Evolutionary conservation across 176 grass and related monocot genomes (phyloP), one percentile per base, ranked within the genome.

Genomic region (Avena sativa): DNA sequence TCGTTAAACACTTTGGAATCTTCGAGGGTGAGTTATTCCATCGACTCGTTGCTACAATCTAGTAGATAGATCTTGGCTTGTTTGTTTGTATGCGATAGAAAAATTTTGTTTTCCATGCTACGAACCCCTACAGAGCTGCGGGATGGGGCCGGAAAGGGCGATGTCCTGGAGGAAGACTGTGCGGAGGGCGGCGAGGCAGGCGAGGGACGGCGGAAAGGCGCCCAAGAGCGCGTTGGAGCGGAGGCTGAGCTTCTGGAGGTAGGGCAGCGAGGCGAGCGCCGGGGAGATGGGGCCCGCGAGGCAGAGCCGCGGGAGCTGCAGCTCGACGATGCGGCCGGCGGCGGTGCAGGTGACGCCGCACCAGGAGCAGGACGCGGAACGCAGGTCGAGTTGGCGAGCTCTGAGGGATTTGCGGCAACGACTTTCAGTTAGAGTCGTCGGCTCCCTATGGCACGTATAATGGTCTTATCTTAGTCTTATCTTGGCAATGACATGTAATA

Each of bases 161-260:
- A 96, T 99, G 85, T 60, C 86, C 77, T 99, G 97, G 83, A 99
- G 87, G 89, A 84, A 99, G 75, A 99, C 74, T 60, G 97, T 85
- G 43, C 89, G 87, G 59, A 99, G 87, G 21, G 87, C 32, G 66
- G 92, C 72, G 71, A 96, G 69, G 53, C 79, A 72, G 19, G 94
- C 81, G 61, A 99, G 80, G 2, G 92, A 56, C 8, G 85, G 10
- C 12, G 94, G 97, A 79, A 99, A 74, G 80, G 85, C 50, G 34
- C 97, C 97, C 6, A 90, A 89, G 61, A 99, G 81, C 20, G 83
- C 79, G 90, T 99, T 99, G 71, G 90, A 90, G 1, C 97, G 90
- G 70, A 99, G 97, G 77, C 97, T 99, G 68, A 99, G 92, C 23
- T 88, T 89, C 81, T 96, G 67, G 65, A 99, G 92, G 91, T 78